Conservation (phyloP, 768 basidiomycete genomes). For the Hygrocybe coccinea region DNA sequence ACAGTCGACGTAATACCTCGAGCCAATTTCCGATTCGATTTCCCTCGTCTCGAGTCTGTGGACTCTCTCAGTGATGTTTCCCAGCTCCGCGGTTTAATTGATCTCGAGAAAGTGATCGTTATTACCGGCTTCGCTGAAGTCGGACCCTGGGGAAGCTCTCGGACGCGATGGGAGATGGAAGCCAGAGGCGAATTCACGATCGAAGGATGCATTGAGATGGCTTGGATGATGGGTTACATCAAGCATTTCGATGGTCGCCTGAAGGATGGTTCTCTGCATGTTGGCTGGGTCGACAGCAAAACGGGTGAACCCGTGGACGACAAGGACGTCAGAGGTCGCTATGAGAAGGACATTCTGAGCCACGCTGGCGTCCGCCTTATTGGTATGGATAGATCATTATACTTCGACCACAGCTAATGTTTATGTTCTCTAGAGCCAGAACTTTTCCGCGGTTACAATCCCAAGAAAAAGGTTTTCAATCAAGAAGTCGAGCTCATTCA, state of each 20-base stretch:
- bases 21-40: slow-evolving; percentile 96
- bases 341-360: slow-evolving; percentile 88
- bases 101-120: slow-evolving; percentile 93
- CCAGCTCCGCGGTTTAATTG: slow-evolving; percentile 81
- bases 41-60: slow-evolving; percentile 77
- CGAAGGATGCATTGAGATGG: slow-evolving; percentile 98
- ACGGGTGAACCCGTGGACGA: slow-evolving; percentile 92
- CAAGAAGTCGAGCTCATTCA: slow-evolving; percentile 96
- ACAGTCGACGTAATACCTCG: slow-evolving; percentile 91
- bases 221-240: slow-evolving; percentile 99
- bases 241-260: slow-evolving; percentile 98
- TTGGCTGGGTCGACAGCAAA: slow-evolving; percentile 98
- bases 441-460: slow-evolving; percentile 95
- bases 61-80: slow-evolving; percentile 68
- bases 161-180: slow-evolving; percentile 99
- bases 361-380: slow-evolving; percentile 94
- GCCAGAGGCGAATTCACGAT: slow-evolving; percentile 95
- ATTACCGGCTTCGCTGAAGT: slow-evolving; percentile 97
- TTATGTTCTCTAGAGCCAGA: slow-evolving; percentile 72
- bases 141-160: slow-evolving; percentile 96
- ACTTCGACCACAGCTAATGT: not conserved
- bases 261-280: slow-evolving; percentile 86
- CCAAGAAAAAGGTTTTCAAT: slow-evolving; percentile 94
- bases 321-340: slow-evolving; percentile 90
- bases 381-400: slow-evolving; percentile 49